These are phyloP conservation scores for Ceratocystis destructans DNA, from an alignment of 2,329 filamentous ascomycete genomes.

Conservation along the genomic window DNA sequence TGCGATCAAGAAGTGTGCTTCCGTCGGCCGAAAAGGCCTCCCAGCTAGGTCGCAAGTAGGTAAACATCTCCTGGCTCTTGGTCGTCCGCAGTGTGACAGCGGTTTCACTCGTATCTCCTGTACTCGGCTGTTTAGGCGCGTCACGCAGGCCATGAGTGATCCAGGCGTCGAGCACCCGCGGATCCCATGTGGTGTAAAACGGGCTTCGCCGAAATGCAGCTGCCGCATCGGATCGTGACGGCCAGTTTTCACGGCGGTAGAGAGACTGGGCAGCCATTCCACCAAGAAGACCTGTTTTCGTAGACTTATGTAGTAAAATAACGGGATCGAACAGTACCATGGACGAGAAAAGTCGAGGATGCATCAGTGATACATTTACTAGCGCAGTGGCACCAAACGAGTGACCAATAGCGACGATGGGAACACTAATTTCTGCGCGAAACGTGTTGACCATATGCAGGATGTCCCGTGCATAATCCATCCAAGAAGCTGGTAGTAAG, in stretches of 20 bases:
- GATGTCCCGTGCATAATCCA: constrained; percentile 73
- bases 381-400: constrained; percentile 74
- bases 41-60: constrained; percentile 52
- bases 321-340: constrained; percentile 77
- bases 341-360: constrained; percentile 65
- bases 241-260: constrained; percentile 67
- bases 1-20: constrained; percentile 29
- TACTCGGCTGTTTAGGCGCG: constrained; percentile 26
- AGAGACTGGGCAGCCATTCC: constrained; percentile 47
- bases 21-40: constrained; percentile 30
- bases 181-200: constrained; percentile 66
- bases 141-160: constrained; percentile 61
- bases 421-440: constrained; percentile 50
- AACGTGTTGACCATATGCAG: constrained; percentile 76
- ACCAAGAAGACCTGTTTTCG: constrained; percentile 16
- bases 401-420: constrained; percentile 74
- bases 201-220: constrained; percentile 51
- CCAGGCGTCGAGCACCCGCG: constrained; percentile 62
- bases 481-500: constrained; percentile 57
- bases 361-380: constrained; percentile 55
- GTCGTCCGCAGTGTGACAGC: constrained; percentile 64
- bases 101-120: constrained; percentile 15
- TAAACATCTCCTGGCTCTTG: constrained; percentile 73
- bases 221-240: constrained; percentile 55
- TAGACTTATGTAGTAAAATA: constrained; percentile 39